These are phyloP conservation scores for Xerocomus minutiporus DNA, from an alignment of 1,284 basidiomycete species.

Conservation along the genomic window DNA sequence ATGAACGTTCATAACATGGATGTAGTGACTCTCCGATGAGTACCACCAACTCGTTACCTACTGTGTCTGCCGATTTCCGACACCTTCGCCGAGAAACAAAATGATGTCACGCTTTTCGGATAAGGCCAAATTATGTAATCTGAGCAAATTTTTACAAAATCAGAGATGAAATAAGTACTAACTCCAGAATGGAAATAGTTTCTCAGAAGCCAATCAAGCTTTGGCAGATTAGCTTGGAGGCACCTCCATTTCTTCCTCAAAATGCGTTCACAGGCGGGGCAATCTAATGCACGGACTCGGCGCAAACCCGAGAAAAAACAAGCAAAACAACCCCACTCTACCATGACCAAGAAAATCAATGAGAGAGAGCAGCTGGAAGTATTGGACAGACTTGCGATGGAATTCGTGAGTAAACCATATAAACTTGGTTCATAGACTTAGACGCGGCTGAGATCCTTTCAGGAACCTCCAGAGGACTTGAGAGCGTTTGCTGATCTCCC, in stretches of 20 bases:
- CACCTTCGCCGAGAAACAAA: neutral
- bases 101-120: neutral
- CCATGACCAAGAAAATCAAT: conserved; percentile 42
- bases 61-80: too few species aligned
- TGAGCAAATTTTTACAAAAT: too few species aligned
- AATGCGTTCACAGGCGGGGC: conserved; percentile 19
- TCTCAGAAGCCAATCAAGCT: neutral
- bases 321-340: conserved; percentile 10
- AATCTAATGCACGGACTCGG: conserved; percentile 13
- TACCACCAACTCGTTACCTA: neutral
- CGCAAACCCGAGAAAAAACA: conserved; percentile 19
- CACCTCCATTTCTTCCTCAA: neutral
- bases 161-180: too few species aligned
- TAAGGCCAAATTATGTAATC: too few species aligned
- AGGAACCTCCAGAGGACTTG: conserved; percentile 49
- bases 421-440: neutral
- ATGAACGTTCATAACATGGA: conserved; percentile 4
- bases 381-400: conserved; percentile 49
- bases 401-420: conserved; percentile 47
- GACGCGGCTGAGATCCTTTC: conserved; percentile 11
- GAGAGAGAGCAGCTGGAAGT: conserved; percentile 53
- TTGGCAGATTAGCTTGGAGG: neutral
- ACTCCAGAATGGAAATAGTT: neutral
- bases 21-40: neutral
- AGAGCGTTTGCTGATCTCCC: conserved; percentile 63